Percentiles rank a stretch among this genome's conserved stretches.
Conservation (phyloP, 1,139 yeast genomes). For the Yarrowia galli region DNA sequence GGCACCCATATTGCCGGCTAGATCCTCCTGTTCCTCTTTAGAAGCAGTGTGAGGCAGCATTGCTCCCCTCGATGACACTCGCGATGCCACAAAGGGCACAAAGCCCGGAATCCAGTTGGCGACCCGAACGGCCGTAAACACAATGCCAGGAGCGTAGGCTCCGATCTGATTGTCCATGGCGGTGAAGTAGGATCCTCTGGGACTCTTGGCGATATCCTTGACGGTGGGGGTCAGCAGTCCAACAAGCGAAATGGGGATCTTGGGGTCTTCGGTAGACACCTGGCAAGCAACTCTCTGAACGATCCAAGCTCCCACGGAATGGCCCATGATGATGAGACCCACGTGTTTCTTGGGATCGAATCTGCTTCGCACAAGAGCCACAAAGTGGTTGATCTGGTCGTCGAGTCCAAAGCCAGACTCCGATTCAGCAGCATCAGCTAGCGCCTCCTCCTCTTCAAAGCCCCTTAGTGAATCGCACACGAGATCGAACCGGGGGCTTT, state of each 20-base stretch:
- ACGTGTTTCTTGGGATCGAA: slow-evolving; percentile 21
- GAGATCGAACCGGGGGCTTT: slow-evolving; percentile 25
- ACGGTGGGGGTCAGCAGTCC: slow-evolving; percentile 73
- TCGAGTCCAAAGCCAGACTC: slow-evolving; percentile 12
- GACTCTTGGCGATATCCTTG: slow-evolving; percentile 60
- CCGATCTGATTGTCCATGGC: slow-evolving; percentile 7
- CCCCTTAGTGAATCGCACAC: slow-evolving; percentile 36
- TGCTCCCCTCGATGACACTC: slow-evolving; percentile 5
- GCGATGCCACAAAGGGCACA: slow-evolving; percentile 13
- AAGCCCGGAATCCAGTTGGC: slow-evolving; percentile 31
- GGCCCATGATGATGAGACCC: slow-evolving; percentile 51
- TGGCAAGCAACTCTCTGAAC: slow-evolving; percentile 58
- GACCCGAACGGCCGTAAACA: slow-evolving; percentile 16
- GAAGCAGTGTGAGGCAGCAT: slow-evolving; percentile 6
- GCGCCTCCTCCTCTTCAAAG: slow-evolving; percentile 24
- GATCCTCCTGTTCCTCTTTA: background rate
- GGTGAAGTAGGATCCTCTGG: slow-evolving; percentile 58
- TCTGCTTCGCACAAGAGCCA: slow-evolving; percentile 5
- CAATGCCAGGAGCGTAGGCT: slow-evolving; percentile 19
- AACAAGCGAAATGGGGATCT: slow-evolving; percentile 51
- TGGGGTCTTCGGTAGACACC: slow-evolving; percentile 40
- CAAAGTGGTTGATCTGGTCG: slow-evolving; percentile 28
- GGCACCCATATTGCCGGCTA: slow-evolving; percentile 3
- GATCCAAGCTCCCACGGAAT: slow-evolving; percentile 68
- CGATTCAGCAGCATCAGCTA: background rate